These are phyloP conservation scores for Lentinula raphanica DNA, from an alignment of 768 basidiomycete genomes.

Conservation along the genomic window DNA sequence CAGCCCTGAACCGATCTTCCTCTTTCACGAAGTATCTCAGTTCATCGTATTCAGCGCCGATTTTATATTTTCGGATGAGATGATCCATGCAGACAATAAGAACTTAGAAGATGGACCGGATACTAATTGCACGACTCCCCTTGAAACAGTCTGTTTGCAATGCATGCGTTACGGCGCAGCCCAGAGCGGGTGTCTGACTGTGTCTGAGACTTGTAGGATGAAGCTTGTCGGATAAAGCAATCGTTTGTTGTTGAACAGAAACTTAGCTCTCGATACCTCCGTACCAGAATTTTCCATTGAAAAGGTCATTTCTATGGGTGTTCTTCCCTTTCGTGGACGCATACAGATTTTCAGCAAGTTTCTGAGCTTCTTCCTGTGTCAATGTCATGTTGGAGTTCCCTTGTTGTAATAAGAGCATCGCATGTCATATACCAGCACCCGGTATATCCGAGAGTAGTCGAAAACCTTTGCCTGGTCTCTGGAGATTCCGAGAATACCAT, in stretches of 20 bases:
- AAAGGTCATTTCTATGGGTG: constrained; percentile 68
- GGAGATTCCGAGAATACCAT: constrained; percentile 86
- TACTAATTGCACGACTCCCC: constrained; percentile 99
- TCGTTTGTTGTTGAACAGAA: constrained; percentile 96
- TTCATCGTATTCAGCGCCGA: constrained; percentile 92
- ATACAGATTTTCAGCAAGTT: constrained; percentile 81
- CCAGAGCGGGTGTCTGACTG: constrained; percentile 91
- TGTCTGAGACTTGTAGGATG: no score
- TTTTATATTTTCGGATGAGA: constrained; percentile 73
- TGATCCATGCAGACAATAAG: constrained; percentile 94
- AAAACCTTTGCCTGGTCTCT: constrained; percentile 96
- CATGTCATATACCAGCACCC: constrained; percentile 97
- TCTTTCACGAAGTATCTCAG: constrained; percentile 89
- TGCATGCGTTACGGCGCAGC: constrained; percentile 90
- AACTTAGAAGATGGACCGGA: constrained; percentile 89
- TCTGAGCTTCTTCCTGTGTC: constrained; percentile 72
- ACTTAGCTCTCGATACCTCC: constrained; percentile 95
- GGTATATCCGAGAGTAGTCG: constrained; percentile 97
- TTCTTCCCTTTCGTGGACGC: constrained; percentile 91
- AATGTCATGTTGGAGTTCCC: constrained; percentile 75
- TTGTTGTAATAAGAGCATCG: constrained; percentile 80
- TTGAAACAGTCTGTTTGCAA: constrained; percentile 88
- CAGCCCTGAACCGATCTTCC: constrained; percentile 83
- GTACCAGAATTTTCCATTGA: constrained; percentile 88
- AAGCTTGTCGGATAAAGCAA: constrained; percentile 81